phyloP scores from a whole-genome alignment of 2,329 filamentous ascomycete species.

The Aspergillus pseudoglaucus region DNA sequence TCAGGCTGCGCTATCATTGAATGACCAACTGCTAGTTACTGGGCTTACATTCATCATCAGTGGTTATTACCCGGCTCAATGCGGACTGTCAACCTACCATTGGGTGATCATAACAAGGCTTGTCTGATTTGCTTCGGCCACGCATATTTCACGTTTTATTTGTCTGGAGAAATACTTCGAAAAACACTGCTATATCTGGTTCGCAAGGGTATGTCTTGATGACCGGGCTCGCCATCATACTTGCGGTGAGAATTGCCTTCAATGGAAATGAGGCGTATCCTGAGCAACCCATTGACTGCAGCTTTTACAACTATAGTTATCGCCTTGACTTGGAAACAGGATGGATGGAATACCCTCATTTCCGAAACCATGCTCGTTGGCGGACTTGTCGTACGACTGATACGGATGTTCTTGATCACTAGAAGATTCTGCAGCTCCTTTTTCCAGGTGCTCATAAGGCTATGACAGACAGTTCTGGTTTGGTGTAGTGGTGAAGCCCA shows the following conservation, averaged over 20 bases:
- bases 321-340: not conserved
- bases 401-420: not conserved
- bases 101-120: constrained; percentile 1
- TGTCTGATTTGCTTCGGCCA: not conserved
- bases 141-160: not conserved
- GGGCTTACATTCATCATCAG: constrained; percentile 1
- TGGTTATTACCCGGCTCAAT: not conserved
- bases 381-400: not conserved
- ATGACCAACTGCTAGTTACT: not conserved
- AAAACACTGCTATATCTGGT: not conserved
- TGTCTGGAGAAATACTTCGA: not conserved
- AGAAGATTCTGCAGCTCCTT: not conserved
- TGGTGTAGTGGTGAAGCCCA: not conserved
- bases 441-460: no score
- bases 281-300: not conserved
- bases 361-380: not conserved
- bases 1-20: not conserved
- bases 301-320: not conserved
- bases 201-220: not conserved
- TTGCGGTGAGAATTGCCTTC: not conserved
- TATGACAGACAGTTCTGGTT: not conserved
- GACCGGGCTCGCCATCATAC: not conserved
- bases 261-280: not conserved
- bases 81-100: not conserved
- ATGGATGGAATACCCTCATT: not conserved